phyloP scores from a whole-genome alignment of 2,329 filamentous ascomycete species.

The Aureobasidium zeae region DNA sequence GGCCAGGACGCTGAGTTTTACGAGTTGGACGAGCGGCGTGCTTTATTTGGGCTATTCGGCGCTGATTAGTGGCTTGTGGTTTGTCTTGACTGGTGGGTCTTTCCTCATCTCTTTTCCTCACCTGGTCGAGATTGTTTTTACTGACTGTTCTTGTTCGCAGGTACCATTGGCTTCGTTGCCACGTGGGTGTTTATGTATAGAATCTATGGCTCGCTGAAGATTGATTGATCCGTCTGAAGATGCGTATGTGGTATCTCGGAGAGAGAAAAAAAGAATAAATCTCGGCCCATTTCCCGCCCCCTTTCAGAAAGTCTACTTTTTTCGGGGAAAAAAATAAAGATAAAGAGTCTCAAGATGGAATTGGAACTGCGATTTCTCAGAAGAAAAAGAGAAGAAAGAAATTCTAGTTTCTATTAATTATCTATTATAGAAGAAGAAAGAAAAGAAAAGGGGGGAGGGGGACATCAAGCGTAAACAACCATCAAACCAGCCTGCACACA shows the following conservation, averaged over 20 bases:
- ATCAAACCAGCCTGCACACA: slow-evolving; percentile 1
- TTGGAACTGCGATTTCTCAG: too few relatives aligned
- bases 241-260: too few relatives aligned
- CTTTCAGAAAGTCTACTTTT: too few relatives aligned
- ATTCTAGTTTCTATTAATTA: too few relatives aligned
- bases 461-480: not conserved
- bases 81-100: slow-evolving; percentile 77
- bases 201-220: slow-evolving; percentile 97
- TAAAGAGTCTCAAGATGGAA: too few relatives aligned
- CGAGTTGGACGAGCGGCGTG: slow-evolving; percentile 74
- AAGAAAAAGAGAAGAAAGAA: too few relatives aligned
- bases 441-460: not conserved
- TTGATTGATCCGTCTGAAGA: slow-evolving; percentile 72
- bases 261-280: not conserved
- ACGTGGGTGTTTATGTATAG: slow-evolving; percentile 90
- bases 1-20: slow-evolving; percentile 76
- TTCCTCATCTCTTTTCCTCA: not conserved
- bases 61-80: slow-evolving; percentile 82
- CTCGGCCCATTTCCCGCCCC: too few relatives aligned
- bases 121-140: too few relatives aligned
- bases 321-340: too few relatives aligned
- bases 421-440: not conserved
- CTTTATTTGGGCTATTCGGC: slow-evolving; percentile 90
- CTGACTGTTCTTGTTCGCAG: slow-evolving; percentile 39
- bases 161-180: slow-evolving; percentile 89